Evolutionary conservation across 805 yeast species (phyloP).

Genomic region (Jamesozyma rosinii): DNA sequence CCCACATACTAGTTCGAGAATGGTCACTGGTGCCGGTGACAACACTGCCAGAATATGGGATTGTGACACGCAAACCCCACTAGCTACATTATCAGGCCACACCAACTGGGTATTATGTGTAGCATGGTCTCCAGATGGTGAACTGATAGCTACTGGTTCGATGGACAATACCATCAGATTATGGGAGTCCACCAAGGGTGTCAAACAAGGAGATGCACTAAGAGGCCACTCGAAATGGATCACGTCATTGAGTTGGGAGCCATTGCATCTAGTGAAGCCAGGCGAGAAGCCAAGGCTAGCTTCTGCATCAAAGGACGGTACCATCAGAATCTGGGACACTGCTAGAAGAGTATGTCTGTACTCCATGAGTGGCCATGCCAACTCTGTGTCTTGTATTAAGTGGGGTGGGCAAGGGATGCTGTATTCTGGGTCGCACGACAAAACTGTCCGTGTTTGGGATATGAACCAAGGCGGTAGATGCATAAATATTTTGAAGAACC

Average conservation of each 20-base stretch:
- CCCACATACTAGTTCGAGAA: conserved; percentile 71
- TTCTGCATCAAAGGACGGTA: conserved; percentile 86
- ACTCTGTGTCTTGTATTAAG: conserved; percentile 87
- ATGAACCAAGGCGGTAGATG: conserved; percentile 62
- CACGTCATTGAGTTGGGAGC: conserved; percentile 88
- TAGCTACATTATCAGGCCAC: conserved; percentile 73
- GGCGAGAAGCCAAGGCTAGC: conserved; percentile 66
- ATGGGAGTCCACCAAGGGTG: conserved; percentile 77
- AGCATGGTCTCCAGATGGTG: conserved; percentile 87
- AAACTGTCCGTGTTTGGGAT: conserved; percentile 89
- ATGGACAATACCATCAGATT: conserved; percentile 85
- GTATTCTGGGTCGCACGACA: conserved; percentile 89
- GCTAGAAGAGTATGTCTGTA: conserved; percentile 52
- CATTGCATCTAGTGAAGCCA: conserved; percentile 64
- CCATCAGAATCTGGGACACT: conserved; percentile 84
- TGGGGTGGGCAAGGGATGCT: conserved; percentile 89
- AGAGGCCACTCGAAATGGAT: conserved; percentile 85
- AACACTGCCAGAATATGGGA: conserved; percentile 95
- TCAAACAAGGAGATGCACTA: conserved; percentile 61
- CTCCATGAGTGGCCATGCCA: conserved; percentile 79
- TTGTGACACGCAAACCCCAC: conserved; percentile 87
- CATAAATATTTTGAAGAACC: conserved; percentile 70
- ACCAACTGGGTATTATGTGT: conserved; percentile 90
- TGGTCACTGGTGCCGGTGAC: conserved; percentile 96
- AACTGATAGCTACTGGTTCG: conserved; percentile 85